Evolutionary conservation across 805 yeast species (phyloP).

Genomic region (Dipodascus geniculatus): DNA sequence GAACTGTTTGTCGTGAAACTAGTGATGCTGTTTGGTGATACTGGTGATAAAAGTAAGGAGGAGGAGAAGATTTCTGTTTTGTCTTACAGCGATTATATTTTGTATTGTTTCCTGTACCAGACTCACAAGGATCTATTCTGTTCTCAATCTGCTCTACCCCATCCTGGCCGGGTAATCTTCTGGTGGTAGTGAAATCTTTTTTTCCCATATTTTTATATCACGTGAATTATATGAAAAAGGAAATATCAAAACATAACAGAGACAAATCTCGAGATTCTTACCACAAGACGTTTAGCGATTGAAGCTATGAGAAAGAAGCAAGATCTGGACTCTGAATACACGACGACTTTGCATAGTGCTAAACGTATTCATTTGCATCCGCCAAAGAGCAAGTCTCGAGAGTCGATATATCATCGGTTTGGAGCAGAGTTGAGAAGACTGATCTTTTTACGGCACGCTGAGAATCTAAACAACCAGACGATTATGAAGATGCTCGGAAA

Average conservation of each 20-base stretch:
- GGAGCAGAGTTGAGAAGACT: neutral
- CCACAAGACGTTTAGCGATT: too few species aligned
- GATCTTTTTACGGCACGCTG: neutral
- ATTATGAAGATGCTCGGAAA: neutral
- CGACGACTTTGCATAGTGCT: too few species aligned
- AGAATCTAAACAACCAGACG: neutral
- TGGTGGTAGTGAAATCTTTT: neutral
- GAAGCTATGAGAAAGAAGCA: too few species aligned
- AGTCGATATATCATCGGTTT: neutral
- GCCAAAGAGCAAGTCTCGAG: neutral
- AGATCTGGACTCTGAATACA: too few species aligned
- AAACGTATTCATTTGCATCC: neutral
- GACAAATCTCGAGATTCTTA: too few species aligned
- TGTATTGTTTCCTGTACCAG: too few species aligned
- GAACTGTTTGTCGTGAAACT: too few species aligned
- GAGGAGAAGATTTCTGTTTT: neutral
- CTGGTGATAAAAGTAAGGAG: neutral
- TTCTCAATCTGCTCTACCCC: too few species aligned
- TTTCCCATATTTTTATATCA: neutral
- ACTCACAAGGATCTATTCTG: too few species aligned
- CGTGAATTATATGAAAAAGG: neutral
- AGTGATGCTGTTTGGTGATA: neutral
- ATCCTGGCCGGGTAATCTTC: neutral
- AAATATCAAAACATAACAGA: neutral
- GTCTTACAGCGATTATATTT: neutral